These are phyloP conservation scores for Coemansia sp. DNA, from an alignment of 371 early-diverging fungal species.

Conservation along the genomic window DNA sequence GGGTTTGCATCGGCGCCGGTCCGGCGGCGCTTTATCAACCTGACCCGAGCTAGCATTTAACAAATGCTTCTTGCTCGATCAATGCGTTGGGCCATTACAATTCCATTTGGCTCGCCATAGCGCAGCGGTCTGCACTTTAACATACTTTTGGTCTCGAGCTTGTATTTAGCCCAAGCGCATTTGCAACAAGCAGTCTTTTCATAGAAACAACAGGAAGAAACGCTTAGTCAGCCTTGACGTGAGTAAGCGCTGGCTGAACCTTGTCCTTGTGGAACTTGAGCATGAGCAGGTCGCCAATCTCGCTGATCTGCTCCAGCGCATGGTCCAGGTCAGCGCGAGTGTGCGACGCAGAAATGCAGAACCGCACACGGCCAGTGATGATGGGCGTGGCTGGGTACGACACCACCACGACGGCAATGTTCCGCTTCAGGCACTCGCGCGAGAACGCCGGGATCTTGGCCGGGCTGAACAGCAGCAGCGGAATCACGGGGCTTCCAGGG, in stretches of 20 bases:
- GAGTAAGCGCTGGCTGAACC: not conserved
- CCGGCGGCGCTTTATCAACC: no score
- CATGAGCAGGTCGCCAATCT: constrained; percentile 65
- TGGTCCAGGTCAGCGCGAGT: constrained; percentile 94
- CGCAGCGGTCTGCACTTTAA: no score
- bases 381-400: constrained; percentile 98
- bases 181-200: not conserved
- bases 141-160: no score
- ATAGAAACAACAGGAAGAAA: not conserved
- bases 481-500: constrained; percentile 93
- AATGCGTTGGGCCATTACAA: not conserved
- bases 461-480: constrained; percentile 95
- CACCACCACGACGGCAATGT: constrained; percentile 97
- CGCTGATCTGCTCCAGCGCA: constrained; percentile 62
- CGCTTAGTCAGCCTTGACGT: not conserved
- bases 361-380: constrained; percentile 94
- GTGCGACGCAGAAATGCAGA: constrained; percentile 97
- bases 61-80: not conserved
- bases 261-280: no score
- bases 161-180: no score
- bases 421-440: constrained; percentile 84
- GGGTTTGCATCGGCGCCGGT: not conserved
- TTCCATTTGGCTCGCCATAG: no score
- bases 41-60: not conserved
- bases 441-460: constrained; percentile 98